A percentile compares a stretch with the other conserved stretches of the same genome.
Conservation (phyloP, 2,329 filamentous ascomycete species). For the Didymella pinodella region DNA sequence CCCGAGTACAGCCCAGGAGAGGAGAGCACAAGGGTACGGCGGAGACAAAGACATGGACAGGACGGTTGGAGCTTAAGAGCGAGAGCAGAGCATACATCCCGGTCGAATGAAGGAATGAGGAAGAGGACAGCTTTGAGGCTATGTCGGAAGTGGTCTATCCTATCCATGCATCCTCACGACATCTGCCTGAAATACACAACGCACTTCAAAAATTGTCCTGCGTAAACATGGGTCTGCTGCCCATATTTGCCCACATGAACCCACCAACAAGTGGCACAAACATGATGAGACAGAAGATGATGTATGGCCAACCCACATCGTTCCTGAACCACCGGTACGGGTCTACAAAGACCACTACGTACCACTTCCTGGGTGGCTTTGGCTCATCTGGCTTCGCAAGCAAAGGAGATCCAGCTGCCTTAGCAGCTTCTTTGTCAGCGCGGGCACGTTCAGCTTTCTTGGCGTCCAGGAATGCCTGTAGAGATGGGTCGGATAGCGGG, state of each 20-base stretch:
- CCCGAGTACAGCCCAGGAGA: constrained; percentile 52
- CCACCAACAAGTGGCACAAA: not conserved
- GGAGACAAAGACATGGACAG: constrained; percentile 55
- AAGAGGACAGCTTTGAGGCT: not conserved
- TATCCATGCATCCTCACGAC: not conserved
- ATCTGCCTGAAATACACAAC: not conserved
- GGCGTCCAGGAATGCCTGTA: not conserved
- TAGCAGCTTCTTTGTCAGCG: not conserved
- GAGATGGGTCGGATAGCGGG: not conserved
- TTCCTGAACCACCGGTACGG: not conserved
- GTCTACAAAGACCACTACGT: not conserved
- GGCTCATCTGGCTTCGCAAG: not conserved
- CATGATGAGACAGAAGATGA: not conserved
- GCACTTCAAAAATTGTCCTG: not conserved
- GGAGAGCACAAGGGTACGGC: constrained; percentile 63
- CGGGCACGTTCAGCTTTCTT: not conserved
- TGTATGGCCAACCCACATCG: not conserved
- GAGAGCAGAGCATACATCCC: not conserved
- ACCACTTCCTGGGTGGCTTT: not conserved
- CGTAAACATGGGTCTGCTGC: not conserved
- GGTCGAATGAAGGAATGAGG: not conserved
- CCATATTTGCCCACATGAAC: not conserved
- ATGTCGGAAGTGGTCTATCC: not conserved
- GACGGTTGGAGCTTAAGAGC: constrained; percentile 53
- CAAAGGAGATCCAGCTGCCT: not conserved